Conservation (phyloP, 2,329 filamentous ascomycete genomes). For the Trichophyton rubrum region DNA sequence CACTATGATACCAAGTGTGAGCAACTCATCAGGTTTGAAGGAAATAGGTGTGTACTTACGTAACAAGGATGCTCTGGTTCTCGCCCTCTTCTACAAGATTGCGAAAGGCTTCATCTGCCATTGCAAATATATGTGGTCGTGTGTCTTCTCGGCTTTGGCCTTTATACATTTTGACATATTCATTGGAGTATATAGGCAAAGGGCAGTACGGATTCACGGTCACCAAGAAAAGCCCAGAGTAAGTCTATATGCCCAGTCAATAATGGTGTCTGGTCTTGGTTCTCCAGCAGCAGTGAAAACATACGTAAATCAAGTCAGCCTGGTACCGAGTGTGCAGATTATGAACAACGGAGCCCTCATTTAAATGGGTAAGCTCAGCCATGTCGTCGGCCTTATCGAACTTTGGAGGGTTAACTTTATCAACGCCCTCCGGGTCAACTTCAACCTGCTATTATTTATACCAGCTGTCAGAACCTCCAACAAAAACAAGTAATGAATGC, state of each 20-base stretch:
- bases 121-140: constrained; percentile 92
- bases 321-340: constrained; percentile 93
- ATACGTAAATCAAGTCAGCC: constrained; percentile 75
- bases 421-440: constrained; percentile 72
- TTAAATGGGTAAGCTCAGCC: constrained; percentile 95
- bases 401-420: constrained; percentile 98
- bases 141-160: constrained; percentile 84
- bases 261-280: not conserved
- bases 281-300: constrained; percentile 16
- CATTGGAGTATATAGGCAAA: constrained; percentile 86
- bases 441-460: constrained; percentile 39
- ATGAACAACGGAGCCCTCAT: constrained; percentile 94
- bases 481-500: not conserved
- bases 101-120: constrained; percentile 92
- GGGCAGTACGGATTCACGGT: constrained; percentile 95
- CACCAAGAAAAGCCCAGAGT: constrained; percentile 91
- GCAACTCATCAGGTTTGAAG: constrained; percentile 6
- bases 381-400: constrained; percentile 99
- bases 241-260: constrained; percentile 47
- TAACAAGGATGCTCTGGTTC: constrained; percentile 96
- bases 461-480: not conserved
- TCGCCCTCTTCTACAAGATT: constrained; percentile 89
- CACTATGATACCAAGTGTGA: constrained; percentile 30
- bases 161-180: constrained; percentile 97
- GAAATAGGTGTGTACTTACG: constrained; percentile 35